A percentile compares a stretch with the other conserved stretches of the same genome.
These are phyloP conservation scores for Didymella lethalis DNA, from an alignment of 2,329 filamentous ascomycete genomes.

Conservation along the genomic window DNA sequence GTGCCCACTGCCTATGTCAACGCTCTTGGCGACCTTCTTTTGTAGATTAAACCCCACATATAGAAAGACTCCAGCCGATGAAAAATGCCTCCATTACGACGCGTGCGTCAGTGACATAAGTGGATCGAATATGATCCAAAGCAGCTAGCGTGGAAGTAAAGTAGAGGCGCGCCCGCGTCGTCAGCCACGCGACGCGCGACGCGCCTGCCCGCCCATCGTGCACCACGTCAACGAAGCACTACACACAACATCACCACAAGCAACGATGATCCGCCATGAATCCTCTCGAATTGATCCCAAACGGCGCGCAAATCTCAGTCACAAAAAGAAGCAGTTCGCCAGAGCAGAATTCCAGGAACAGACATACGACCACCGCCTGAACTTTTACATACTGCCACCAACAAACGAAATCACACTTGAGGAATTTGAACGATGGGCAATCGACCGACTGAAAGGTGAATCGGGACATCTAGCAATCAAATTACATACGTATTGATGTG, in stretches of 20 bases:
- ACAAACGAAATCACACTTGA: constrained; percentile 95
- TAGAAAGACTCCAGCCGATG: not conserved
- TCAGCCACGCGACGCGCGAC: constrained; percentile 22
- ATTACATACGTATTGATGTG: constrained; percentile 15
- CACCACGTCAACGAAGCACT: constrained; percentile 17
- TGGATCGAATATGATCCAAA: constrained; percentile 10
- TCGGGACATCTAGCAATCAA: accelerated
- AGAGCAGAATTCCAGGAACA: constrained; percentile 77
- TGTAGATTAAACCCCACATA: constrained; percentile 20
- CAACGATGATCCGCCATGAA: constrained; percentile 50
- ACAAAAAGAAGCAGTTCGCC: constrained; percentile 88
- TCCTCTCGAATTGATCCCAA: constrained; percentile 67
- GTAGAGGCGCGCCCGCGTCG: constrained; percentile 25
- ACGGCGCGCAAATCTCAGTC: constrained; percentile 76
- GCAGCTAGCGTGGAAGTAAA: constrained; percentile 12
- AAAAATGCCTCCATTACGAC: not conserved
- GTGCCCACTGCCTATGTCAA: constrained; percentile 87
- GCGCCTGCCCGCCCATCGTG: constrained; percentile 26
- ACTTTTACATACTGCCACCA: constrained; percentile 88
- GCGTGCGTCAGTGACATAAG: not conserved
- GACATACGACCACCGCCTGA: constrained; percentile 84
- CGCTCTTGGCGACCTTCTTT: constrained; percentile 76
- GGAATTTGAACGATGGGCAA: constrained; percentile 98
- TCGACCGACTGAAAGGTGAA: constrained; percentile 79
- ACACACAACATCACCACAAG: constrained; percentile 16